phyloP scores from a whole-genome alignment of 148 eudicot genomes.

The Rhododendron kiyosumense region DNA sequence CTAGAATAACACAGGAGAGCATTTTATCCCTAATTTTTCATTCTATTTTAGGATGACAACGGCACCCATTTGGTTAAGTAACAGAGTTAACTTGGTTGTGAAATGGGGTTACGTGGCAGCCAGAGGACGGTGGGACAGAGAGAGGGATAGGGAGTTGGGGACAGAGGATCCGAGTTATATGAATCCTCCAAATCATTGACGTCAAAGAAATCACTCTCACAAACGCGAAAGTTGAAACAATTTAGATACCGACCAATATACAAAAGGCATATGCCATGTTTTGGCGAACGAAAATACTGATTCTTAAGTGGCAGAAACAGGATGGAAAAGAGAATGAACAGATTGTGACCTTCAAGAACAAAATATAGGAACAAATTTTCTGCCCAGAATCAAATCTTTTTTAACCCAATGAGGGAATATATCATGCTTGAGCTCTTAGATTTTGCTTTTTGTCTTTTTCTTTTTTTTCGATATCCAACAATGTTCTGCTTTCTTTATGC shows the following conservation, averaged over 20 bases:
- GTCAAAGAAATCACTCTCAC: background rate
- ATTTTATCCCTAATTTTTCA: too few relatives aligned
- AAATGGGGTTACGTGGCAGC: too few relatives aligned
- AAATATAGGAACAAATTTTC: background rate
- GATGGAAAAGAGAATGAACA: background rate
- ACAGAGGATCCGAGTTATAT: too few relatives aligned
- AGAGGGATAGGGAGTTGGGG: too few relatives aligned
- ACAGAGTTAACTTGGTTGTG: too few relatives aligned
- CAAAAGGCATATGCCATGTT: background rate
- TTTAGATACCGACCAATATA: background rate
- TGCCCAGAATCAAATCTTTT: conserved; percentile 6
- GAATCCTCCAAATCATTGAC: background rate
- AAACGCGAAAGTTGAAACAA: background rate
- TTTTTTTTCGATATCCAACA: background rate
- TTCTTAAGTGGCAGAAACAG: background rate
- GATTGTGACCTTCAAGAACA: background rate
- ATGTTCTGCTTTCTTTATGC: background rate
- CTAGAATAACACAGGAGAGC: too few relatives aligned
- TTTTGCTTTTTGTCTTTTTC: conserved; percentile 8
- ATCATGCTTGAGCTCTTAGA: background rate
- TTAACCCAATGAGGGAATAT: background rate
- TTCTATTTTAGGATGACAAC: too few relatives aligned
- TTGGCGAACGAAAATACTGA: background rate
- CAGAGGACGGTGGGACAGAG: too few relatives aligned
- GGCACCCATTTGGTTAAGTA: too few relatives aligned